phyloP scores from a whole-genome alignment of 768 basidiomycete species.

The Daedaleopsis sinensis region DNA sequence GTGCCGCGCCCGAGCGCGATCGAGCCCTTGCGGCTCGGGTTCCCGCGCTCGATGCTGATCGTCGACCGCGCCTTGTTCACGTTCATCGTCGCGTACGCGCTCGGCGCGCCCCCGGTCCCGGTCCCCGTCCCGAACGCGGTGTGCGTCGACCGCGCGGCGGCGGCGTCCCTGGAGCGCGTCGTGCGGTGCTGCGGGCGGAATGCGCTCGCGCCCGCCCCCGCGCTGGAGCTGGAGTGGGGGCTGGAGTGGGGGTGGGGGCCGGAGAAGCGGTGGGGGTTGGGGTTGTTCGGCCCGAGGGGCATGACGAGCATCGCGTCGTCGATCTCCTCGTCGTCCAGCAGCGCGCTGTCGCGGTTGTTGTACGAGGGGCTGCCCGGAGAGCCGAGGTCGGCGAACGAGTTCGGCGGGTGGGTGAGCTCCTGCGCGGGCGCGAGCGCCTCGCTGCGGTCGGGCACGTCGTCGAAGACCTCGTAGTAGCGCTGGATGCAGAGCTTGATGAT shows the following conservation, averaged over 20 bases:
- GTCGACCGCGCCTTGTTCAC: slow-evolving; percentile 55
- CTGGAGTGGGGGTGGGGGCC: too few relatives aligned
- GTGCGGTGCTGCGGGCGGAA: slow-evolving; percentile 17
- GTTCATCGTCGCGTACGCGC: slow-evolving; percentile 41
- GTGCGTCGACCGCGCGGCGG: slow-evolving; percentile 39
- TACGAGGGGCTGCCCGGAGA: slow-evolving; percentile 20
- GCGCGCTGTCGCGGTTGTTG: slow-evolving; percentile 33
- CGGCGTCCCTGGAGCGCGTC: slow-evolving; percentile 27
- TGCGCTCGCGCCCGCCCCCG: slow-evolving; percentile 5
- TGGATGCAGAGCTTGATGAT: slow-evolving; percentile 79
- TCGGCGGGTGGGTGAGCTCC: slow-evolving; percentile 6
- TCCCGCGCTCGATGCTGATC: slow-evolving; percentile 62
- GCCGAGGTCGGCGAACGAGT: slow-evolving; percentile 19
- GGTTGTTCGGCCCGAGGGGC: slow-evolving; percentile 56
- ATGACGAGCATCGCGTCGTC: slow-evolving; percentile 78
- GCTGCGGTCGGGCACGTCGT: slow-evolving; percentile 73
- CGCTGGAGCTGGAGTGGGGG: too few relatives aligned
- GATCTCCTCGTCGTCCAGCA: slow-evolving; percentile 71
- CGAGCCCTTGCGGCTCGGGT: slow-evolving; percentile 49
- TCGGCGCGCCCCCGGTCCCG: slow-evolving; percentile 18
- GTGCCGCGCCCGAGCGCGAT: slow-evolving; percentile 68
- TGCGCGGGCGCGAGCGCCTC: slow-evolving; percentile 46
- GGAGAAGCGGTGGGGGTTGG: slow-evolving; percentile 6
- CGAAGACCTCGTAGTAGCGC: slow-evolving; percentile 85
- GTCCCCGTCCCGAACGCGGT: slow-evolving; percentile 30